Percentiles rank a stretch among this genome's conserved stretches.
Conservation (phyloP, 495 filamentous ascomycete genomes). For the Hypomontagnella submonticulosa region DNA sequence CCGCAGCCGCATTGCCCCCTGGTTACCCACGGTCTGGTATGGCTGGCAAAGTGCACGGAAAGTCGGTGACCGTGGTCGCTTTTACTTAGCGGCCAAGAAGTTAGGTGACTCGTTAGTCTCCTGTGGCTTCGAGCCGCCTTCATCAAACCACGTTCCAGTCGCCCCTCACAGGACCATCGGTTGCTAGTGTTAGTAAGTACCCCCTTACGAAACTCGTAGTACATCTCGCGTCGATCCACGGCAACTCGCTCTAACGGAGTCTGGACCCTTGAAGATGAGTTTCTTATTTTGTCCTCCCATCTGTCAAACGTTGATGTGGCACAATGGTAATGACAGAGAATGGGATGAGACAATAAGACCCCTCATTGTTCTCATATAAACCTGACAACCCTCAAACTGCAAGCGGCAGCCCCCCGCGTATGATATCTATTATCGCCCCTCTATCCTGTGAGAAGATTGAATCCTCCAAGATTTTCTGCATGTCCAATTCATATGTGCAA, state of each 20-base stretch:
- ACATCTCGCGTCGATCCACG: slow-evolving; percentile 33
- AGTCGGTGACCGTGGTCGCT: slow-evolving; percentile 37
- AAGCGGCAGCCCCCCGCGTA: slow-evolving; percentile 29
- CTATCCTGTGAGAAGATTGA: slow-evolving; percentile 7
- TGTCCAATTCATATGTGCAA: slow-evolving; percentile 20
- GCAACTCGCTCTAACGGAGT: slow-evolving; percentile 29
- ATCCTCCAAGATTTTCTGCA: slow-evolving; percentile 23
- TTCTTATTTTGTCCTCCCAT: slow-evolving; percentile 25
- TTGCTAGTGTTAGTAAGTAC: neutral
- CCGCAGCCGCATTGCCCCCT: slow-evolving; percentile 28
- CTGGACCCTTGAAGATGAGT: slow-evolving; percentile 31
- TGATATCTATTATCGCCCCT: slow-evolving; percentile 20
- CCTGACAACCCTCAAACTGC: slow-evolving; percentile 36
- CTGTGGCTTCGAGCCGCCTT: slow-evolving; percentile 40
- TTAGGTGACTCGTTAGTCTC: slow-evolving; percentile 21
- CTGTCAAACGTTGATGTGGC: slow-evolving; percentile 37
- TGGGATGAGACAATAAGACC: slow-evolving; percentile 20
- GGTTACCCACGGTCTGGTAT: neutral
- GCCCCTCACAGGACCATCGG: slow-evolving; percentile 13
- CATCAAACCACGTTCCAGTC: slow-evolving; percentile 44
- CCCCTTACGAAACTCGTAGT: neutral
- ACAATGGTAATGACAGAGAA: slow-evolving; percentile 16
- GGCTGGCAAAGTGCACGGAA: slow-evolving; percentile 21
- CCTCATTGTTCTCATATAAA: slow-evolving; percentile 41
- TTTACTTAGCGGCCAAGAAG: slow-evolving; percentile 15